phyloP scores from a whole-genome alignment of 257 asterid species.

The Solanum bulbocastanum region DNA sequence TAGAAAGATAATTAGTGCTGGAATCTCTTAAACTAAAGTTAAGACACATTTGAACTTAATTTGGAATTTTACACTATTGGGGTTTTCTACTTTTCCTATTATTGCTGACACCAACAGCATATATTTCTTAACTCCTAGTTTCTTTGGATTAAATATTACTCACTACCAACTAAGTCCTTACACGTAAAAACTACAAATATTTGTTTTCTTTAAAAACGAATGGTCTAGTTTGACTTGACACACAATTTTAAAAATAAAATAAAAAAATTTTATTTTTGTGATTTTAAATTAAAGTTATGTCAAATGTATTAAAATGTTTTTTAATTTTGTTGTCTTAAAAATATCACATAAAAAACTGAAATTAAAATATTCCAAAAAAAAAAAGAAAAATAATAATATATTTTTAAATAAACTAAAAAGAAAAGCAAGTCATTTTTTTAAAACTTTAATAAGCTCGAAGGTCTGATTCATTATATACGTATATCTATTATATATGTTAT shows the following conservation, averaged over 20 bases:
- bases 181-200: background rate
- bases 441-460: background rate
- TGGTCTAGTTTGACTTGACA: background rate
- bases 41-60: background rate
- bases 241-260: rapidly evolving
- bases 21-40: background rate
- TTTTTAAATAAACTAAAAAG: no score
- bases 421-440: no score
- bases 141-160: background rate
- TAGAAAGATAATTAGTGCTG: background rate
- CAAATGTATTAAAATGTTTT: no score
- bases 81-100: background rate
- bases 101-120: background rate
- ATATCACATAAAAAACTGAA: no score
- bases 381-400: no score
- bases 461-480: background rate
- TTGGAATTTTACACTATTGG: background rate
- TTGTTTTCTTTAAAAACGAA: no score
- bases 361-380: no score
- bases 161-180: background rate
- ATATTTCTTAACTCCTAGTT: background rate
- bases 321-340: no score
- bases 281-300: no score
- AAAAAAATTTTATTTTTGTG: no score
- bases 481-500: background rate